Evolutionary conservation across 345 rosid genomes (phyloP), one percentile per base, ranked within the genome.

Genomic region (Linum usitatissimum): DNA sequence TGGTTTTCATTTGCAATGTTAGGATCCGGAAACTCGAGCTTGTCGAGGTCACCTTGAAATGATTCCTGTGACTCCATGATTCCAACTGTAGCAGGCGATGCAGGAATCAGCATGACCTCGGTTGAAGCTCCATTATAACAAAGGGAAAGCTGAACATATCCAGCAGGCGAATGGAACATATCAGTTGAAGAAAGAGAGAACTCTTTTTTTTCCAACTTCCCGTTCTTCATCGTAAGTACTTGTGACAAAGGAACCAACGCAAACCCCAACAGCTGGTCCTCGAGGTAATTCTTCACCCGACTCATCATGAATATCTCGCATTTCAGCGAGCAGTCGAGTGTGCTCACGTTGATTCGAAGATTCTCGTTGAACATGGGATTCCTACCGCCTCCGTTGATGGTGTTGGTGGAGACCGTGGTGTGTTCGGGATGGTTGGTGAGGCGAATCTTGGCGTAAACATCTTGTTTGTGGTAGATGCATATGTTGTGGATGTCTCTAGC

Each of bases 391-490:
- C 97, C 99, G 56, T 94, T 94, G 75, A 94, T 90, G 84, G 79
- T 90, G 61, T 85, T 90, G 78, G 99, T 83, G 48, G 97, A 80
- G 54, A 79, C 91, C 1, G 85, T 70, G 78, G 66, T 79, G 38
- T 23, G 28, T 61, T 88, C 89, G 18, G 97, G 99, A 64, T 90
- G 86, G 69, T 81, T 81, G 21, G 96, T 90, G 61, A 94, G 78
- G 70, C 95, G 88, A 75, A 90, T 78, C 89, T 88, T 94, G 60
- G 97, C 97, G 76, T 94, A 94, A 68, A 94, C 99, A 72, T 94
- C 99, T 73, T 94, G 99, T 80, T 94, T 94, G 74, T 94, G 99
- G 84, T 94, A 94, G 77, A 94, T 94, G 84, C 99, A 94, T 71
- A 94, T 83, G 84, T 94, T 94, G 1, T 94, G 97, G 66, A 94